Evolutionary conservation across 2,329 filamentous ascomycete genomes (phyloP).

Genomic region (Parasarocladium wereldwijsianum): DNA sequence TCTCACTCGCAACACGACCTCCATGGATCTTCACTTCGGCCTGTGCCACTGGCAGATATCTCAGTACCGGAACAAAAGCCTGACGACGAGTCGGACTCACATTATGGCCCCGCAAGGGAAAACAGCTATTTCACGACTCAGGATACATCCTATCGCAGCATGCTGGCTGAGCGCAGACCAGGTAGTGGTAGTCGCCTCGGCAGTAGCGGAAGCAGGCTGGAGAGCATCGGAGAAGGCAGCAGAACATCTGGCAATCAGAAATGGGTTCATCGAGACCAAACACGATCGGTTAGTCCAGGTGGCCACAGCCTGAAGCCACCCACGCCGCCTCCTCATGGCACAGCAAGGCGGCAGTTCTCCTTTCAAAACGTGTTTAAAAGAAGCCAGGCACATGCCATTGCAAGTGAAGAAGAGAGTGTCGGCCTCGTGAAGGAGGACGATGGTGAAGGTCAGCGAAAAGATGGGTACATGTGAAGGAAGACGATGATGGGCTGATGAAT

Average conservation of each 20-base stretch:
- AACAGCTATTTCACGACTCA: constrained; percentile 29
- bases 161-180: neutral
- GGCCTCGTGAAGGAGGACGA: constrained; percentile 69
- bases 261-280: too few species aligned
- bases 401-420: constrained; percentile 69
- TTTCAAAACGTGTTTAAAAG: constrained; percentile 68
- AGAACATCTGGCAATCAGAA: too few species aligned
- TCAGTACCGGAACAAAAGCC: constrained; percentile 29
- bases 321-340: constrained; percentile 41
- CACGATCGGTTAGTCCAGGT: constrained; percentile 6
- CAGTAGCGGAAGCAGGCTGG: too few species aligned
- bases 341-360: constrained; percentile 68
- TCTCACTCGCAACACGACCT: constrained; percentile 24
- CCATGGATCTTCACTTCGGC: constrained; percentile 41
- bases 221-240: too few species aligned
- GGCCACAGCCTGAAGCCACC: constrained; percentile 30
- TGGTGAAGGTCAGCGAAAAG: too few species aligned
- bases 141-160: constrained; percentile 32
- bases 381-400: constrained; percentile 23
- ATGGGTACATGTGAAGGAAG: too few species aligned
- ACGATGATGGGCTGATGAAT: too few species aligned
- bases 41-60: constrained; percentile 49
- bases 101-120: constrained; percentile 22
- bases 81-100: constrained; percentile 25
- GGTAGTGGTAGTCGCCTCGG: too few species aligned